phyloP scores from a whole-genome alignment of 2,329 filamentous ascomycete species.

The Colletotrichum magnum region DNA sequence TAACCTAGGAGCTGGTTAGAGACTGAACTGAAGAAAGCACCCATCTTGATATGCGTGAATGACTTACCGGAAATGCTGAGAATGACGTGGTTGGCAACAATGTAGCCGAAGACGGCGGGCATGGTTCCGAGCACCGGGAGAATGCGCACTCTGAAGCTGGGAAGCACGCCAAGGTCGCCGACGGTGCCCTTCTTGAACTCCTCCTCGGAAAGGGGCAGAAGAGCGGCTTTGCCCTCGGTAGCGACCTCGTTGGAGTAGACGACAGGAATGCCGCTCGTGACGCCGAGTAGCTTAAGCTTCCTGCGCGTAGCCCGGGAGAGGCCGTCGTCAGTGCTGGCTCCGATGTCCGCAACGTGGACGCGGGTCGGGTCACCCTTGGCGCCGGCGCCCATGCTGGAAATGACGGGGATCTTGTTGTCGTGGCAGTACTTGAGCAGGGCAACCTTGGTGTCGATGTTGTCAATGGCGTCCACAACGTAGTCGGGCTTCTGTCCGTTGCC shows the following conservation, averaged over 20 bases:
- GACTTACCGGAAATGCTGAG: slow-evolving; percentile 73
- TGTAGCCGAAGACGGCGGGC: slow-evolving; percentile 96
- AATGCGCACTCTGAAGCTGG: slow-evolving; percentile 95
- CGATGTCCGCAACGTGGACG: slow-evolving; percentile 93
- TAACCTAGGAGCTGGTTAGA: slow-evolving; percentile 70
- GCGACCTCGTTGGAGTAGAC: slow-evolving; percentile 94
- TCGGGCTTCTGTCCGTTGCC: slow-evolving; percentile 76
- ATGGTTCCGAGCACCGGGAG: slow-evolving; percentile 95
- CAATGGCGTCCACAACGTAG: slow-evolving; percentile 96
- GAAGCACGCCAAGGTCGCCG: slow-evolving; percentile 87
- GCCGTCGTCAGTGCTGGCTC: slow-evolving; percentile 87
- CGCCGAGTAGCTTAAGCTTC: slow-evolving; percentile 81
- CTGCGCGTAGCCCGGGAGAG: slow-evolving; percentile 88
- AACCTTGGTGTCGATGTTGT: slow-evolving; percentile 98
- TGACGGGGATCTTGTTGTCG: slow-evolving; percentile 81
- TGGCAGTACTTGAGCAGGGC: slow-evolving; percentile 90
- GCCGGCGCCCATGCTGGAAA: slow-evolving; percentile 96
- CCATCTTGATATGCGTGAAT: not conserved
- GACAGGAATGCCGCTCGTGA: slow-evolving; percentile 88
- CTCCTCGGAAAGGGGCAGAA: slow-evolving; percentile 88
- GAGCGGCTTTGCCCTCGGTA: slow-evolving; percentile 89
- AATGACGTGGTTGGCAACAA: slow-evolving; percentile 93
- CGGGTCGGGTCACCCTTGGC: slow-evolving; percentile 90
- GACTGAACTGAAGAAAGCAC: not conserved
- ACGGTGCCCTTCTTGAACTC: slow-evolving; percentile 90